Evolutionary conservation across 805 yeast species (phyloP).

Genomic region (Scheffersomyces stipitis): DNA sequence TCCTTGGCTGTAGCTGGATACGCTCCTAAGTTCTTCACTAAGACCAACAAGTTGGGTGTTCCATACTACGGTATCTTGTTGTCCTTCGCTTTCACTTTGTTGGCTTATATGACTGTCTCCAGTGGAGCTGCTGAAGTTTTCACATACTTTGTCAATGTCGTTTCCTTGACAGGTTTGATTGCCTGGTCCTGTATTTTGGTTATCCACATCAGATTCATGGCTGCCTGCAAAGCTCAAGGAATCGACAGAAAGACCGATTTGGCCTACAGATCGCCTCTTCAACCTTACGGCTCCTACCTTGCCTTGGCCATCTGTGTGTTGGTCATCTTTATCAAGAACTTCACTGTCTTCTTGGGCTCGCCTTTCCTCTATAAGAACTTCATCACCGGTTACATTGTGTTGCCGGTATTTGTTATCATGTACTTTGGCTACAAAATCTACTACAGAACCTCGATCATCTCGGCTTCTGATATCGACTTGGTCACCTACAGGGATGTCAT

Average conservation of each 20-base stretch:
- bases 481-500: constrained; percentile 54
- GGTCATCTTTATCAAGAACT: constrained; percentile 65
- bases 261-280: constrained; percentile 64
- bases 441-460: constrained; percentile 48
- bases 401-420: constrained; percentile 60
- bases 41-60: constrained; percentile 65
- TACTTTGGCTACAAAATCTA: constrained; percentile 60
- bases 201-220: constrained; percentile 64
- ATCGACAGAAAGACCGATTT: constrained; percentile 50
- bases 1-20: constrained; percentile 71
- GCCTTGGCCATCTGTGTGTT: constrained; percentile 55
- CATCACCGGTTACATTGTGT: constrained; percentile 76
- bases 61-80: constrained; percentile 60
- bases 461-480: constrained; percentile 61
- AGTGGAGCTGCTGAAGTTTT: constrained; percentile 57
- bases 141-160: constrained; percentile 71
- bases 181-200: constrained; percentile 73
- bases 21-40: constrained; percentile 68
- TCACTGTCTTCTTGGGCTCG: constrained; percentile 65
- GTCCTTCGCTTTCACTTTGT: constrained; percentile 53
- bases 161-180: constrained; percentile 70
- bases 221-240: constrained; percentile 69
- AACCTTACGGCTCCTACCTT: constrained; percentile 65
- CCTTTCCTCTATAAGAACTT: constrained; percentile 61
- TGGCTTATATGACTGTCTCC: constrained; percentile 71